Base-by-base conservation (phyloP, 805 yeast species). In the Sugiyamaella mastotermitis region DNA sequence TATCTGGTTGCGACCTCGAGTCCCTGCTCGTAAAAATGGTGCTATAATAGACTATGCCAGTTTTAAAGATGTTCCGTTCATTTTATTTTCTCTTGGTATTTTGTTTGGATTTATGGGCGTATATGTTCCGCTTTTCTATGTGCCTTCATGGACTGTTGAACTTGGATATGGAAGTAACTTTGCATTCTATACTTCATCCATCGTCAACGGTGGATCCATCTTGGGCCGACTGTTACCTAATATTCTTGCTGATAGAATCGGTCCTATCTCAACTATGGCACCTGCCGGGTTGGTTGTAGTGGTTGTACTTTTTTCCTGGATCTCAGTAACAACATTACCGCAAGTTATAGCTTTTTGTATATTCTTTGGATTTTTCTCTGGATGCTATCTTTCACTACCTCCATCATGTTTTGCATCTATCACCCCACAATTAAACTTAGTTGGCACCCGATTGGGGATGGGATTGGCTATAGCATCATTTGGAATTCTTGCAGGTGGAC, bases 401-500 rank as follows among this genome's bases (percentile, higher is more conserved):
- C 63, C 62, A 2, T 53, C 61, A 1, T 43, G 57, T 24, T 45
- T 57, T 3, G 59, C 63, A 2, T 43, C 45, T 16, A 34, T 55
- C 24, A 57, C 60, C 5, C 43, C 51, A 1, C 50, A 57, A 26
- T 33, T 55, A 25, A 42, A 47, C 9, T 35, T 50, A 20, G 45
- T 55, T 7, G 62, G 63, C 9, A 48, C 52, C 4, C 44, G 62
- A 5, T 81, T 84, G 84, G 83, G 83, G 2, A 42, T 76, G 27
- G 71, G 85, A 1, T 64, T 83, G 24, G 64, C 71, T 5, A 50
- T 68, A 9, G 77, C 80, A 27, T 69, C 87, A 0, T 66, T 72
- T 49, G 76, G 72, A 2, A 39, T 48, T 18, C 47, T 58, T 4
- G 33, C 50, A 1, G 63, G 61, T 1, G 49, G 58, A 6, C 60